A percentile compares a stretch with the other conserved stretches of the same genome.
Evolutionary conservation across 768 basidiomycete species (phyloP).

Genomic region (Cubamyces sp.): DNA sequence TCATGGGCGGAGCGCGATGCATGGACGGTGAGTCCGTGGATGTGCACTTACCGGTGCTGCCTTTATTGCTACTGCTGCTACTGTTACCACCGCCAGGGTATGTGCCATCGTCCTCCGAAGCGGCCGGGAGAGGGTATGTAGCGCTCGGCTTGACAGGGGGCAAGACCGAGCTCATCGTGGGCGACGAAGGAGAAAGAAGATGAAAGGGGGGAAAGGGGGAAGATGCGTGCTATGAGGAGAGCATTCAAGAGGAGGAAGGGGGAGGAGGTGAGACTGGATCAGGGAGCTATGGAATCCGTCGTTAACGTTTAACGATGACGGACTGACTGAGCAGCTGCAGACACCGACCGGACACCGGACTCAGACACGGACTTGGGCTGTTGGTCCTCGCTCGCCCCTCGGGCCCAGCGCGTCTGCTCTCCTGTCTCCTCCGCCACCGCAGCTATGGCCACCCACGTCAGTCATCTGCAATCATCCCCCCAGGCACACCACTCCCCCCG

Average conservation of each 20-base stretch:
- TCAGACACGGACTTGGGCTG: no score
- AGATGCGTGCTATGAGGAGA: background rate
- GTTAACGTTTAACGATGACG: background rate
- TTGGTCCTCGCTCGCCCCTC: no score
- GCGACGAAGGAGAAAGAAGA: background rate
- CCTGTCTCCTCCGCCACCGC: background rate
- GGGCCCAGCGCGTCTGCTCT: background rate
- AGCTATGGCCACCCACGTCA: background rate
- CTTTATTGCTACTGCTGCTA: background rate
- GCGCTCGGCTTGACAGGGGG: slow-evolving; percentile 13
- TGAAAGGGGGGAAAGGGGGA: background rate
- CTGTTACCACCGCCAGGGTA: background rate
- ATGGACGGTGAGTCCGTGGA: no score
- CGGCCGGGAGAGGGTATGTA: background rate
- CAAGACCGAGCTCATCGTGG: slow-evolving; percentile 20
- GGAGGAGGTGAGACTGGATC: background rate
- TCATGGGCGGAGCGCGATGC: background rate
- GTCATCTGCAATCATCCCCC: background rate
- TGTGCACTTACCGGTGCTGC: slow-evolving; percentile 11
- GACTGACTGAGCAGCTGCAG: background rate
- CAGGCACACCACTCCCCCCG: background rate
- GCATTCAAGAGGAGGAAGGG: background rate
- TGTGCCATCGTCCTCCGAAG: background rate
- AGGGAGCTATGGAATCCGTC: background rate
- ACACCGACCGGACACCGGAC: background rate